Evolutionary conservation across 805 yeast species (phyloP), one percentile per base, ranked within the genome.

Genomic region (Ogataea pignaliae): DNA sequence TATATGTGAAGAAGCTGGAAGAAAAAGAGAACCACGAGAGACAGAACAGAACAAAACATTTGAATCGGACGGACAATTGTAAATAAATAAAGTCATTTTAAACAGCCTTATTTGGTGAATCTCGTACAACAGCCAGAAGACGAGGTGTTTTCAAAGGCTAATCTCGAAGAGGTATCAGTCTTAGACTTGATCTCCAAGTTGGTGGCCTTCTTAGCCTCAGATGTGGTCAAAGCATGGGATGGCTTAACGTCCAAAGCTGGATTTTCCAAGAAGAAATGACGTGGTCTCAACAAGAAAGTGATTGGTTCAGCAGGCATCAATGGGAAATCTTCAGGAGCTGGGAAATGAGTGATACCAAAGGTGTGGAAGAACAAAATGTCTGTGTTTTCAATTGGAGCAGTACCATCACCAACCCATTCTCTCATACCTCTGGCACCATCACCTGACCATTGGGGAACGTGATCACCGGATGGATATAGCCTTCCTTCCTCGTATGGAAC

Each of bases 321-420:
- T 45, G 93, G 93, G 83, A 85, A 85, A 65, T 85, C 95, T 70
- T 85, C 93, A 47, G 93, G 91, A 12, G 90, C 83, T 47, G 95
- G 95, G 78, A 85, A 82, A 63, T 85, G 95, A 30, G 91, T 81
- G 53, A 85, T 78, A 57, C 93, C 93, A 58, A 86, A 85, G 28
- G 91, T 85, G 66, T 85, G 90, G 81, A 80, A 86, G 56, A 82
- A 68, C 42, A 85, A 75, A 48, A 85, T 75, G 61, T 86, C 93
- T 34, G 87, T 81, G 69, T 81, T 73, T 53, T 78, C 84, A 56
- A 81, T 69, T 16, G 62, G 61, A 44, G 72, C 86, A 7, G 64
- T 40, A 46, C 84, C 85, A 54, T 81, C 81, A 43, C 81, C 85
- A 48, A 78, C 66, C 88, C 88, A 81, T 51, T 75, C 73, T 65